Conservation (phyloP, 2,329 filamentous ascomycete genomes). For the Apiospora koreana region DNA sequence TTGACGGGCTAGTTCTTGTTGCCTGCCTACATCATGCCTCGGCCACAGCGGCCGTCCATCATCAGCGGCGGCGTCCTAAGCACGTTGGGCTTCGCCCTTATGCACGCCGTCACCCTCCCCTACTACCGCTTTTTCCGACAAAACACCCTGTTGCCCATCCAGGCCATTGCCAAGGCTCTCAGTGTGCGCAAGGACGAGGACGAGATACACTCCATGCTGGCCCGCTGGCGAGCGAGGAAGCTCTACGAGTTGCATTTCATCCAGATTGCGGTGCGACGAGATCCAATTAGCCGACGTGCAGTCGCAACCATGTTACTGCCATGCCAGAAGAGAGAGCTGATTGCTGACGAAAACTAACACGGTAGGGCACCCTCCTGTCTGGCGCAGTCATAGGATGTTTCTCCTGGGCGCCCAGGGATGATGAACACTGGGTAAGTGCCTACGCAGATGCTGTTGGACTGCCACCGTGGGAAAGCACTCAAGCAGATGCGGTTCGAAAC, state of each 20-base stretch:
- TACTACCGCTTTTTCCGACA: slow-evolving; percentile 30
- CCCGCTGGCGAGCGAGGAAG: slow-evolving; percentile 24
- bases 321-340: background rate
- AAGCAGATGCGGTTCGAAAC: background rate
- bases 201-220: slow-evolving; percentile 20
- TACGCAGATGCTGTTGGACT: background rate
- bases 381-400: slow-evolving; percentile 30
- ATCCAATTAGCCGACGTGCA: background rate
- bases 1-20: too few relatives aligned
- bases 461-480: slow-evolving; percentile 20
- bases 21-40: background rate
- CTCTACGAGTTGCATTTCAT: slow-evolving; percentile 26
- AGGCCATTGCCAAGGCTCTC: slow-evolving; percentile 20
- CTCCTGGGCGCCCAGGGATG: slow-evolving; percentile 25
- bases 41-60: background rate
- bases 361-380: slow-evolving; percentile 25
- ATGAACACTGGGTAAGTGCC: slow-evolving; percentile 25
- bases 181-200: slow-evolving; percentile 15
- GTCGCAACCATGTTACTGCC: background rate
- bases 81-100: background rate
- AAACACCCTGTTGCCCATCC: slow-evolving; percentile 26
- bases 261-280: slow-evolving; percentile 23
- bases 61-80: background rate
- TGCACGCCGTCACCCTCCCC: slow-evolving; percentile 24
- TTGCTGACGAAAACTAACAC: background rate